These are phyloP conservation scores for Phaeosphaeria sp. DNA, from an alignment of 2,329 filamentous ascomycete genomes.

Conservation along the genomic window DNA sequence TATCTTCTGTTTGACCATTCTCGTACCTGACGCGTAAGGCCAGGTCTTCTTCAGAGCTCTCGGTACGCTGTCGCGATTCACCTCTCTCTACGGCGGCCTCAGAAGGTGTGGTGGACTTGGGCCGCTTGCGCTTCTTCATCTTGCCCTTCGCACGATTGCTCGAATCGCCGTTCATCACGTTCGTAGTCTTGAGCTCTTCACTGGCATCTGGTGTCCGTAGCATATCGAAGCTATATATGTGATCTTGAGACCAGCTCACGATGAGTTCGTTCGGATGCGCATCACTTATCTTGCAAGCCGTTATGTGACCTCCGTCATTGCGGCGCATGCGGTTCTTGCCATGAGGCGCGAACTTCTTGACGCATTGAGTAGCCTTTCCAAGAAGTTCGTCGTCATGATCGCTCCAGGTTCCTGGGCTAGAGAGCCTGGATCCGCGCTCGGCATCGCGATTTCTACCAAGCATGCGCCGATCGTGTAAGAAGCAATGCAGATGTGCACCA, in stretches of 20 bases:
- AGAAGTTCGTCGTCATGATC: conserved; percentile 61
- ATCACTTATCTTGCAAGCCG: conserved; percentile 74
- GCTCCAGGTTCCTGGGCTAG: conserved; percentile 51
- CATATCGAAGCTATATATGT: conserved; percentile 72
- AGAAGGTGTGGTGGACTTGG: conserved; percentile 46
- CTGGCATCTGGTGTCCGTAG: conserved; percentile 63
- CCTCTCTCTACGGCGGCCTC: conserved; percentile 52
- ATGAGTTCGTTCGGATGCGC: conserved; percentile 72
- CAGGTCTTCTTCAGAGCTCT: conserved; percentile 53
- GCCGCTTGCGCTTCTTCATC: conserved; percentile 64
- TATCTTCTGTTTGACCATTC: conserved; percentile 67
- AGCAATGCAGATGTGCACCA: conserved; percentile 72
- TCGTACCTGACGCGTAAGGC: conserved; percentile 65
- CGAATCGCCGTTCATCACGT: conserved; percentile 18
- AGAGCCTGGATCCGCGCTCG: conserved; percentile 60
- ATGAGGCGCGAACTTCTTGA: conserved; percentile 69
- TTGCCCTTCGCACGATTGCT: conserved; percentile 36
- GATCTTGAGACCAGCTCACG: conserved; percentile 72
- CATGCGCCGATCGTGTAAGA: conserved; percentile 73
- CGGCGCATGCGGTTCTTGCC: conserved; percentile 62
- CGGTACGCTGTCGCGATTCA: conserved; percentile 58
- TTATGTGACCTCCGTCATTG: conserved; percentile 69
- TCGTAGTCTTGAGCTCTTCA: conserved; percentile 44
- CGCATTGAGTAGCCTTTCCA: conserved; percentile 68
- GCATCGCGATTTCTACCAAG: conserved; percentile 63